A percentile compares a stretch with the other conserved stretches of the same genome.
Evolutionary conservation across 495 filamentous ascomycete species (phyloP).

Genomic region (Astrocystis sublimbata): DNA sequence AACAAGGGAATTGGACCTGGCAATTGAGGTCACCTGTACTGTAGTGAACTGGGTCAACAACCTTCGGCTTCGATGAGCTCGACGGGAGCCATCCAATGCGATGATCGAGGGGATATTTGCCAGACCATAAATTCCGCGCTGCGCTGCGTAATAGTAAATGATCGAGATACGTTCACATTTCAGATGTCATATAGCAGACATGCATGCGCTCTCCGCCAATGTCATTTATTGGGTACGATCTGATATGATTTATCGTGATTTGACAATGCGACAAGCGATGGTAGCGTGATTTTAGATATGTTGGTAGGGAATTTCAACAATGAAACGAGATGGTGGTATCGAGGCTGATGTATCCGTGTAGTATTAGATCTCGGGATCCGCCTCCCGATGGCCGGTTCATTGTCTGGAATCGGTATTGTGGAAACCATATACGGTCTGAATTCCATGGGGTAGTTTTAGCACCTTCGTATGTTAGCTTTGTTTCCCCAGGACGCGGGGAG

Average conservation of each 20-base stretch:
- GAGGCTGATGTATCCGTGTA: background rate
- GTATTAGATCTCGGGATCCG: background rate
- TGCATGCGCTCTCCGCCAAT: too few species aligned
- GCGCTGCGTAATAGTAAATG: too few species aligned
- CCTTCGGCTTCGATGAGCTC: background rate
- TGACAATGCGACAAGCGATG: too few species aligned
- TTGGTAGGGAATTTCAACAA: too few species aligned
- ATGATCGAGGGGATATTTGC: background rate
- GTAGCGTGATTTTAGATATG: too few species aligned
- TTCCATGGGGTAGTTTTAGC: too few species aligned
- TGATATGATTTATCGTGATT: too few species aligned
- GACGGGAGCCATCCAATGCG: background rate
- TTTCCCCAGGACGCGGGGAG: background rate
- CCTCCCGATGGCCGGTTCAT: background rate
- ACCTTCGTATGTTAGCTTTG: background rate
- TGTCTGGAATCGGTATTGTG: background rate
- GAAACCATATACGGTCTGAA: too few species aligned
- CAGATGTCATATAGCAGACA: too few species aligned
- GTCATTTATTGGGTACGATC: too few species aligned
- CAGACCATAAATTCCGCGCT: background rate
- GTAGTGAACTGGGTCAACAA: constrained; percentile 4
- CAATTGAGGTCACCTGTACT: constrained; percentile 14
- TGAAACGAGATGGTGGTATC: background rate
- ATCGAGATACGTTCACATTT: too few species aligned
- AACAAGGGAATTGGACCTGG: constrained; percentile 8